Evolutionary conservation across 202 grass and related monocot genomes (phyloP).

Genomic region (Hordeum pubiflorum): DNA sequence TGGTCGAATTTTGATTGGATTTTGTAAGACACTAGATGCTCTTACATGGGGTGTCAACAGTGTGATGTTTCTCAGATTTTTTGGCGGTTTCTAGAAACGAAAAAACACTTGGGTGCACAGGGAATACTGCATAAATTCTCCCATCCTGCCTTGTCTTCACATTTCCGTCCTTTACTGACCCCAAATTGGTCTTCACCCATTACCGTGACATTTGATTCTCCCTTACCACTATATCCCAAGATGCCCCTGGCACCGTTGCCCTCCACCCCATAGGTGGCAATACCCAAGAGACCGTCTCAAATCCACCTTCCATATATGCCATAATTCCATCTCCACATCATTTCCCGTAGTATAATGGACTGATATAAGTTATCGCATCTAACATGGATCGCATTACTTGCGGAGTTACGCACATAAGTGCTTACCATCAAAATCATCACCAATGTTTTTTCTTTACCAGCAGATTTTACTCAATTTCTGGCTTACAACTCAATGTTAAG

Average conservation of each 20-base stretch:
- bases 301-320: not conserved
- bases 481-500: constrained; percentile 1
- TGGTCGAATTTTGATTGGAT: not conserved
- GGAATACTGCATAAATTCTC: not conserved
- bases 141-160: not conserved
- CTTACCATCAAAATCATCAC: constrained; percentile 5
- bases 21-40: not conserved
- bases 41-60: not conserved
- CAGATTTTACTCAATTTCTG: not conserved
- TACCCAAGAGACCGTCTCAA: not conserved
- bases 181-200: not conserved
- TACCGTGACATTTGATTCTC: not conserved
- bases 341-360: not conserved
- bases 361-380: not conserved
- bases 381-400: not conserved
- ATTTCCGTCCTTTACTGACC: not conserved
- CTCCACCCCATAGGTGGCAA: not conserved
- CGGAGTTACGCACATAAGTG: not conserved
- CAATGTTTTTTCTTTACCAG: not conserved
- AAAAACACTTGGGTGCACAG: not conserved
- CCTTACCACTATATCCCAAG: not conserved
- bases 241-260: not conserved
- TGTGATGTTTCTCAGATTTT: not conserved
- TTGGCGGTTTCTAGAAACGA: not conserved
- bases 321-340: not conserved